Evolutionary conservation across 805 yeast genomes (phyloP).

Genomic region (Wickerhamiella hasegawae): DNA sequence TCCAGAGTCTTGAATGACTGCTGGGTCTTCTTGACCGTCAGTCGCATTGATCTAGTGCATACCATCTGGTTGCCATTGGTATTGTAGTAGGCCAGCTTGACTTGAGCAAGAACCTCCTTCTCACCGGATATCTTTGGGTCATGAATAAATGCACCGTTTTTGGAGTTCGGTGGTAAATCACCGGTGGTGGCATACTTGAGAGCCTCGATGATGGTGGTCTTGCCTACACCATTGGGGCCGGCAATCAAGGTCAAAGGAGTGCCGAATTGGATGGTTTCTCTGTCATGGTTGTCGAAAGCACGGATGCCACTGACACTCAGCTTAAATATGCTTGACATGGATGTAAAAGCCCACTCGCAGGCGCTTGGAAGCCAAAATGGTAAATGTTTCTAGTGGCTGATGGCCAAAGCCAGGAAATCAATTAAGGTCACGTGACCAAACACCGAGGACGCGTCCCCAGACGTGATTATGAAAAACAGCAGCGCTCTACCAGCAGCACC

Average conservation of each 20-base stretch:
- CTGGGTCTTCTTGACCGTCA: slow-evolving; percentile 43
- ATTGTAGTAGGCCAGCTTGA: slow-evolving; percentile 69
- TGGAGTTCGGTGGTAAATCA: slow-evolving; percentile 85
- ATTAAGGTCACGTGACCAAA: too few relatives aligned
- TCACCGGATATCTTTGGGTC: slow-evolving; percentile 65
- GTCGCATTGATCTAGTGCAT: slow-evolving; percentile 70
- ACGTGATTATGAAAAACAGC: too few relatives aligned
- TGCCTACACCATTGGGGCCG: slow-evolving; percentile 93
- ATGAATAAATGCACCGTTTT: slow-evolving; percentile 90
- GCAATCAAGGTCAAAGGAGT: slow-evolving; percentile 84
- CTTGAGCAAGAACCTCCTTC: slow-evolving; percentile 72
- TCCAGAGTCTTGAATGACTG: slow-evolving; percentile 81
- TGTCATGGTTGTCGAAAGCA: slow-evolving; percentile 71
- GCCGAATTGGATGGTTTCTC: slow-evolving; percentile 80
- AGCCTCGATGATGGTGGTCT: slow-evolving; percentile 92
- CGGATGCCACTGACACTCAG: slow-evolving; percentile 76
- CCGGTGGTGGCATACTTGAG: slow-evolving; percentile 90
- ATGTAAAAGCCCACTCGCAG: neutral
- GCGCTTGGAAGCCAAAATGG: neutral
- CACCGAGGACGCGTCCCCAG: too few relatives aligned
- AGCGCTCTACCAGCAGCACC: too few relatives aligned
- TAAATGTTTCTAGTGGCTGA: too few relatives aligned
- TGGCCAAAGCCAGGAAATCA: too few relatives aligned
- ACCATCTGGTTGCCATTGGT: slow-evolving; percentile 66
- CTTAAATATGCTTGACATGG: slow-evolving; percentile 23